Evolutionary conservation across 2,329 filamentous ascomycete species (phyloP).

Genomic region (Ceratocystis smalleyi): DNA sequence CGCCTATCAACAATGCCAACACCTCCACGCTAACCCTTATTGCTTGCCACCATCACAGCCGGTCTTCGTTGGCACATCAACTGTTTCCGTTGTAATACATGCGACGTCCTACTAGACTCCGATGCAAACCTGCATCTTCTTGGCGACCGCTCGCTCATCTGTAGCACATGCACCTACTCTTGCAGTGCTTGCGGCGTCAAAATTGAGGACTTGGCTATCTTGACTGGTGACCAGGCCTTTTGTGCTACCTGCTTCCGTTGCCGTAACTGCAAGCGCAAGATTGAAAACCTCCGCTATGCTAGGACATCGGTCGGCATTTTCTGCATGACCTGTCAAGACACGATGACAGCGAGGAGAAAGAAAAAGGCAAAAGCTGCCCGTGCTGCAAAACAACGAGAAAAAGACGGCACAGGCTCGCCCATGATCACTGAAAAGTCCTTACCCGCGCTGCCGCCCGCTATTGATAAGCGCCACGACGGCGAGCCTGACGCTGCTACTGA

Average conservation of each 20-base stretch:
- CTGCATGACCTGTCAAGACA: constrained; percentile 98
- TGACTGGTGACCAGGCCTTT: constrained; percentile 95
- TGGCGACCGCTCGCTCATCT: constrained; percentile 93
- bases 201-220: constrained; percentile 92
- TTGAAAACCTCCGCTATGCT: constrained; percentile 94
- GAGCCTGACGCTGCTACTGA: constrained; percentile 55
- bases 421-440: constrained; percentile 80
- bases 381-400: constrained; percentile 45
- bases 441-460: constrained; percentile 65
- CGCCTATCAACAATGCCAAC: not conserved
- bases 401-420: constrained; percentile 38
- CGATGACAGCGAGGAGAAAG: constrained; percentile 77
- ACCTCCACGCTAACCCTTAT: not conserved
- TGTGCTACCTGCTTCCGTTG: constrained; percentile 95
- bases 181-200: constrained; percentile 94
- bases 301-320: constrained; percentile 97
- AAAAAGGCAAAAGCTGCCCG: constrained; percentile 60
- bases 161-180: constrained; percentile 98
- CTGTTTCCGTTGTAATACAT: constrained; percentile 96
- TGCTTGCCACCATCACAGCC: constrained; percentile 36
- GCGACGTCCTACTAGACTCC: constrained; percentile 87
- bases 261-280: constrained; percentile 96
- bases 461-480: constrained; percentile 28
- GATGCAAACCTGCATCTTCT: constrained; percentile 94
- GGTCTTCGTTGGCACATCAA: constrained; percentile 97